phyloP scores from a whole-genome alignment of 2,329 filamentous ascomycete species.

The Aspergillus pseudonomiae region DNA sequence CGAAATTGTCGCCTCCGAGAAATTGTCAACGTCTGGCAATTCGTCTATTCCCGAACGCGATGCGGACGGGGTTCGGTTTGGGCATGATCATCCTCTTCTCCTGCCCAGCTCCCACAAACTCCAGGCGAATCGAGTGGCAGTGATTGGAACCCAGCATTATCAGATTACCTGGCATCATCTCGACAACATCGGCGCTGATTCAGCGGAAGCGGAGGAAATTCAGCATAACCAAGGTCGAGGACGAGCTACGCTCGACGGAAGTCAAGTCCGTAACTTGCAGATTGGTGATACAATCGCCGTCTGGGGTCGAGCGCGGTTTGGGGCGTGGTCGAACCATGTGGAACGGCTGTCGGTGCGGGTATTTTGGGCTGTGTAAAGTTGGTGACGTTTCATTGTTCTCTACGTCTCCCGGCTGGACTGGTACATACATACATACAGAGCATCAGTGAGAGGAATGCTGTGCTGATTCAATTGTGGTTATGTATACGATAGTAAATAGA shows the following conservation, averaged over 20 bases:
- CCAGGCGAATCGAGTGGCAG: conserved; percentile 34
- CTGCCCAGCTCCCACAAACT: conserved; percentile 33
- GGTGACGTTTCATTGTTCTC: background rate
- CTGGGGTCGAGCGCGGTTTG: conserved; percentile 43
- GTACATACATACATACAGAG: background rate
- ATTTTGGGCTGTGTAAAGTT: conserved; percentile 40
- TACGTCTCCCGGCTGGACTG: background rate
- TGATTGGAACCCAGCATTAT: conserved; percentile 24
- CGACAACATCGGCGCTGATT: conserved; percentile 34
- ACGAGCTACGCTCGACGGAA: conserved; percentile 38
- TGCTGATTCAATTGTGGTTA: background rate
- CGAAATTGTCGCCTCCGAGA: conserved; percentile 32
- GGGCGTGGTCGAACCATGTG: conserved; percentile 41
- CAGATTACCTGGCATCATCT: conserved; percentile 40
- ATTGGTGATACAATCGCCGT: conserved; percentile 42
- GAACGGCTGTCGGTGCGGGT: conserved; percentile 33
- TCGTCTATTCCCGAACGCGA: conserved; percentile 6
- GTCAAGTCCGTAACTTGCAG: conserved; percentile 35
- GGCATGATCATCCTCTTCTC: conserved; percentile 30
- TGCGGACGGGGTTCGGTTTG: conserved; percentile 18
- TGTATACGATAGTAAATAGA: background rate
- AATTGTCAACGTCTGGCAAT: conserved; percentile 24
- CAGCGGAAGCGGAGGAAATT: conserved; percentile 35
- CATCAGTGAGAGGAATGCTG: background rate
- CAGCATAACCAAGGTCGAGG: conserved; percentile 37